Percentiles rank a stretch among this genome's conserved stretches.
These are phyloP conservation scores for Naegleria fowleri DNA, from an alignment of 208 protist genomes.

Conservation along the genomic window DNA sequence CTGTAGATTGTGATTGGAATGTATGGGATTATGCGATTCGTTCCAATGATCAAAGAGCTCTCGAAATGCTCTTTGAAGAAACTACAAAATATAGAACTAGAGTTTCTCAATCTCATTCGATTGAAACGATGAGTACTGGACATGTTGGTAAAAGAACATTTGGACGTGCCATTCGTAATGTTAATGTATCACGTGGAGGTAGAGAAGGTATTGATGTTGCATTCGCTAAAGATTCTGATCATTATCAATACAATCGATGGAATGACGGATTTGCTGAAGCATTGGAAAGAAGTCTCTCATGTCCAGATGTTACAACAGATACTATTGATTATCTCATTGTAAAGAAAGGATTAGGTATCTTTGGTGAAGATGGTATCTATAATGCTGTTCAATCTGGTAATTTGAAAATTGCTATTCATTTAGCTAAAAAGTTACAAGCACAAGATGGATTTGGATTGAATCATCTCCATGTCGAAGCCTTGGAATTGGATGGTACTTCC, in stretches of 20 bases:
- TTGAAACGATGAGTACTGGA: neutral
- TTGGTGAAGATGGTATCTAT: neutral
- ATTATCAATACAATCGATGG: neutral
- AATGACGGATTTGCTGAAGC: neutral
- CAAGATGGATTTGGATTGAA: constrained; percentile 1
- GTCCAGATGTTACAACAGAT: neutral
- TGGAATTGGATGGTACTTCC: neutral
- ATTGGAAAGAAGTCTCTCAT: neutral
- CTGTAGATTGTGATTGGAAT: neutral
- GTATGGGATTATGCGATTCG: neutral
- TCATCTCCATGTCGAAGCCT: constrained; percentile 1
- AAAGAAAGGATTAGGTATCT: neutral
- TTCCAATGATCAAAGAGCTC: neutral
- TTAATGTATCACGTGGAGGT: neutral
- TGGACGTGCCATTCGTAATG: neutral
- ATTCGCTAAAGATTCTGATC: neutral
- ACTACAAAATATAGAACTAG: neutral
- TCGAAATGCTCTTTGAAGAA: neutral
- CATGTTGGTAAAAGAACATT: neutral
- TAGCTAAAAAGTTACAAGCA: neutral
- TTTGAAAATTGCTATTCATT: neutral
- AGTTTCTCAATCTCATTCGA: no score
- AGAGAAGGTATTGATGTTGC: constrained; percentile 10
- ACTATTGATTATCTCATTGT: constrained; percentile 9
- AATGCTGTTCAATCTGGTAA: neutral